Conservation (phyloP, 2,329 filamentous ascomycete species). For the Trichoderma semiorbis region DNA sequence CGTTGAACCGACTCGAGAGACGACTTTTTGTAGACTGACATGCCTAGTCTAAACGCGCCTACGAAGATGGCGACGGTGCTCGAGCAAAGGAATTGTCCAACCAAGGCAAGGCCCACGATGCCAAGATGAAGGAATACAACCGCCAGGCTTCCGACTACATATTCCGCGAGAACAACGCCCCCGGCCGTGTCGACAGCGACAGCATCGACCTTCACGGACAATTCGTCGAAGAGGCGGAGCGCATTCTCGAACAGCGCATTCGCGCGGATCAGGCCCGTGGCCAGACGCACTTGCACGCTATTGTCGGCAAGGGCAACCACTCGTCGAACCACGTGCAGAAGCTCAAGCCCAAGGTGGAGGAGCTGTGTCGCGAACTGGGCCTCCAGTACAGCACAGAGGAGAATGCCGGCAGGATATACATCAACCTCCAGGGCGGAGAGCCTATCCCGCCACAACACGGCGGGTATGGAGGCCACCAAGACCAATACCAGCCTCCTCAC, state of each 20-base stretch:
- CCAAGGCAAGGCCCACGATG: constrained; percentile 79
- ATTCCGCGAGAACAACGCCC: constrained; percentile 89
- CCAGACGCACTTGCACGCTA: constrained; percentile 84
- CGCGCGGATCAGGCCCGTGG: constrained; percentile 69
- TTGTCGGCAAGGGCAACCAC: constrained; percentile 95
- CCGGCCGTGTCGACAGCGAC: constrained; percentile 69
- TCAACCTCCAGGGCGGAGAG: constrained; percentile 75
- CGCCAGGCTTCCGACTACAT: constrained; percentile 89
- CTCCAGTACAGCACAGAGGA: constrained; percentile 81
- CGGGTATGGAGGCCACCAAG: constrained; percentile 33
- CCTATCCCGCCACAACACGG: constrained; percentile 48
- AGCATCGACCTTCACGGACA: constrained; percentile 93
- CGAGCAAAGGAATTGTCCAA: constrained; percentile 79
- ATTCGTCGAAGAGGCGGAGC: constrained; percentile 91
- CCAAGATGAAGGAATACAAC: constrained; percentile 84
- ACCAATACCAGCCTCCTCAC: constrained; percentile 30
- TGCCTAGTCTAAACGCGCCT: constrained; percentile 61
- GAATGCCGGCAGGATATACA: constrained; percentile 84
- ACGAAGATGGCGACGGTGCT: constrained; percentile 76
- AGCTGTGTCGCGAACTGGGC: constrained; percentile 77
- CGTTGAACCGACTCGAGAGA: constrained; percentile 22
- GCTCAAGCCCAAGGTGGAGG: constrained; percentile 91
- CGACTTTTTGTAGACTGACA: not conserved
- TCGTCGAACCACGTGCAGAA: constrained; percentile 78
- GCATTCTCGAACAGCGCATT: constrained; percentile 83